phyloP scores from a whole-genome alignment of 2,329 filamentous ascomycete species.

The Leptographium flavum region DNA sequence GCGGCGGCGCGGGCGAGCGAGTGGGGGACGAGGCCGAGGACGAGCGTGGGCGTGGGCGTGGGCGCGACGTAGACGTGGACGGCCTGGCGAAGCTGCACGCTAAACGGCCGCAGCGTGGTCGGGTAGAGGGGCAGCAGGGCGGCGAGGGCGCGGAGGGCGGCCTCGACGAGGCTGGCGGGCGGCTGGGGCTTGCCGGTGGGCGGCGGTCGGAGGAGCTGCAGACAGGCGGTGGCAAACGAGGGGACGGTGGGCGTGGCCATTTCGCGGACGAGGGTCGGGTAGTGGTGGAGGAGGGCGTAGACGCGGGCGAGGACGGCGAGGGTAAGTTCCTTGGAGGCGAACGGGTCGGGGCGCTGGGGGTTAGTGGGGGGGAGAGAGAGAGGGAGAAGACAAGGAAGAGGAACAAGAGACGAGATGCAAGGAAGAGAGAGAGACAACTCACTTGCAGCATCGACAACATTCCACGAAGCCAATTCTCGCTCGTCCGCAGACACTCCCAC shows the following conservation, averaged over 20 bases:
- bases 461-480: conserved; percentile 63
- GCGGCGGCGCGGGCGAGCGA: conserved; percentile 44
- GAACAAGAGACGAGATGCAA: not conserved
- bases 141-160: conserved; percentile 56
- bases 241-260: conserved; percentile 75
- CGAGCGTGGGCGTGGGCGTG: conserved; percentile 39
- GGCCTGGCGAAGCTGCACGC: conserved; percentile 50
- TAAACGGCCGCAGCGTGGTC: conserved; percentile 67
- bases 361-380: not conserved
- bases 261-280: conserved; percentile 71
- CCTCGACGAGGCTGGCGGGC: conserved; percentile 42
- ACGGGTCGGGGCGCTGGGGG: conserved; percentile 58
- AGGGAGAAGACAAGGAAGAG: not conserved
- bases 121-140: conserved; percentile 67
- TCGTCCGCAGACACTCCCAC: conserved; percentile 63
- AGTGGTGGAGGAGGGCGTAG: conserved; percentile 68
- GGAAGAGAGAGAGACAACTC: conserved; percentile 11
- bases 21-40: conserved; percentile 33
- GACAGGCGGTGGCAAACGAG: conserved; percentile 56
- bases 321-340: conserved; percentile 60
- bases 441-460: conserved; percentile 62
- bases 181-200: conserved; percentile 24
- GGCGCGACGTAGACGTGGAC: conserved; percentile 48
- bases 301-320: conserved; percentile 70
- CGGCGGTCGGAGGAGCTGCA: conserved; percentile 46